phyloP scores from a whole-genome alignment of 2,329 filamentous ascomycete species.

The Clonostachys byssicola region DNA sequence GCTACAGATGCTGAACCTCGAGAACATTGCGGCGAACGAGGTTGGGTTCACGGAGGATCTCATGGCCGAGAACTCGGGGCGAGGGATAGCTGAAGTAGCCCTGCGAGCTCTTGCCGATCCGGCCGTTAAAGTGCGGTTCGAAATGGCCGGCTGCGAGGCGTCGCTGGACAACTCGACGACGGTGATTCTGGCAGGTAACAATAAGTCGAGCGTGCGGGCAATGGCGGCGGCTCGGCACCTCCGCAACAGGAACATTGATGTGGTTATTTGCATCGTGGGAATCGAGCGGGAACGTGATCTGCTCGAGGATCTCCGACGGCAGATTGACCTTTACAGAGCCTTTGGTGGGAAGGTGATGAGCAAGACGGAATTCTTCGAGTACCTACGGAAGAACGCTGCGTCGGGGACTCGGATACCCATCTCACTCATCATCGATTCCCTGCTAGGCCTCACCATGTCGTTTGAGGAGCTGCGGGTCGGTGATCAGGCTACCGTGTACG shows the following conservation, averaged over 20 bases:
- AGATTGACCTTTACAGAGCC: constrained; percentile 79
- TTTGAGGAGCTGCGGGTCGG: constrained; percentile 84
- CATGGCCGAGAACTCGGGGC: constrained; percentile 86
- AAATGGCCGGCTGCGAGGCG: constrained; percentile 32
- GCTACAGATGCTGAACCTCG: constrained; percentile 85
- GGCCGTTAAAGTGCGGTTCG: constrained; percentile 49
- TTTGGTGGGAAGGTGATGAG: constrained; percentile 71
- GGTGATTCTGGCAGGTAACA: constrained; percentile 91
- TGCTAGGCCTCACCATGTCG: constrained; percentile 80
- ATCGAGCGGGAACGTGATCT: constrained; percentile 79
- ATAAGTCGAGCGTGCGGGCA: constrained; percentile 80
- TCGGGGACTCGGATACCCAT: constrained; percentile 47
- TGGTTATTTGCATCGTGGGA: constrained; percentile 80
- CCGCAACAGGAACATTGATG: constrained; percentile 74
- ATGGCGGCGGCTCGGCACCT: constrained; percentile 84
- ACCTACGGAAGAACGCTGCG: constrained; percentile 42
- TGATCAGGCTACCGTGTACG: constrained; percentile 79
- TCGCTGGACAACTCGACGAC: constrained; percentile 32
- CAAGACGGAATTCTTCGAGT: constrained; percentile 59
- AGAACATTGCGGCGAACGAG: constrained; percentile 85
- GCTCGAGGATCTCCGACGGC: constrained; percentile 74
- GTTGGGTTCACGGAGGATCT: constrained; percentile 84
- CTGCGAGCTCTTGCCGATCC: constrained; percentile 63
- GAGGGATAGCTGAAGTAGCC: constrained; percentile 82
- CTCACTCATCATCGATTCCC: constrained; percentile 81